Conservation (phyloP, 768 basidiomycete species). For the Boletus subcaerulescens region DNA sequence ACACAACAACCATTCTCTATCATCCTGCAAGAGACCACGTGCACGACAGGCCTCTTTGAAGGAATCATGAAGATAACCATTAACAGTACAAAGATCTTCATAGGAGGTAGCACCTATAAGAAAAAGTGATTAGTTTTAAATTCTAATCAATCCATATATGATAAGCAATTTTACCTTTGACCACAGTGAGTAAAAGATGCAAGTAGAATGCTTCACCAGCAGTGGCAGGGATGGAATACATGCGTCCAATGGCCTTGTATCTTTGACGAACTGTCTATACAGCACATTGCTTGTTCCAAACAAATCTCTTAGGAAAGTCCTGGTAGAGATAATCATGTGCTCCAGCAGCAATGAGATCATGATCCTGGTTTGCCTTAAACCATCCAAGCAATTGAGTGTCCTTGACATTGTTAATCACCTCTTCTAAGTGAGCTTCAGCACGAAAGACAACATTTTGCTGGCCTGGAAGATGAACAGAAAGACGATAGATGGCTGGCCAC, state of each 20-base stretch:
- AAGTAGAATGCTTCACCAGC: constrained; percentile 42
- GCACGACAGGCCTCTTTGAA: constrained; percentile 43
- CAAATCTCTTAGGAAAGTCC: no score
- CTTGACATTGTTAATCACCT: not conserved
- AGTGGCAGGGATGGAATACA: constrained; percentile 15
- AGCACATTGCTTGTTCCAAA: constrained; percentile 17
- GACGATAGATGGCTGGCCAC: no score
- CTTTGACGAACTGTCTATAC: constrained; percentile 30
- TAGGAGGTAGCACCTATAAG: constrained; percentile 1
- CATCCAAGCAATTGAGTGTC: no score
- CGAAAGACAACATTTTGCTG: not conserved
- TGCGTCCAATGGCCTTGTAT: constrained; percentile 15
- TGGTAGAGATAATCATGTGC: constrained; percentile 26
- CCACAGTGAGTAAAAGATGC: constrained; percentile 36
- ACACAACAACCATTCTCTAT: no score
- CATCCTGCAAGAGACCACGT: constrained; percentile 43
- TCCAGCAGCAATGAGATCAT: not conserved
- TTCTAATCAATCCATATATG: not conserved
- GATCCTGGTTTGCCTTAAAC: not conserved
- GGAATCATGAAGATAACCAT: constrained; percentile 20
- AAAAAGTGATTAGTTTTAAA: no score
- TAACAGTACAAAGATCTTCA: constrained; percentile 2
- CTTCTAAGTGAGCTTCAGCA: not conserved
- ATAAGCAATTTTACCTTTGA: no score
- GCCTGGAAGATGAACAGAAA: no score